phyloP scores from a whole-genome alignment of 176 grass and related monocot genomes.

The Leersia perrieri region DNA sequence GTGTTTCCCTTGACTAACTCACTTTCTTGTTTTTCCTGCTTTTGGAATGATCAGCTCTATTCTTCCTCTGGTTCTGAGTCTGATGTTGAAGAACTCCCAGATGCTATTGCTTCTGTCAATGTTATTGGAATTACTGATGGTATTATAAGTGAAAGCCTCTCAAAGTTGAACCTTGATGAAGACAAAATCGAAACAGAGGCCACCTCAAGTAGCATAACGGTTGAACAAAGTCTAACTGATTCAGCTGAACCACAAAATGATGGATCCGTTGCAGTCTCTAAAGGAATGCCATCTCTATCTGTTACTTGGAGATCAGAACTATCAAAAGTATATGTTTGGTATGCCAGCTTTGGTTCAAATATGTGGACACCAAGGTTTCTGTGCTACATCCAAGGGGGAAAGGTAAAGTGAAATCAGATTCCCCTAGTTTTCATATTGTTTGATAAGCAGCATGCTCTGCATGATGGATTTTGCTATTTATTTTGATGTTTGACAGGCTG shows the following conservation, averaged over 20 bases:
- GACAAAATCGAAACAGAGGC: constrained; percentile 15
- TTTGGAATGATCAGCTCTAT: constrained; percentile 50
- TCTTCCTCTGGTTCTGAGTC: constrained; percentile 60
- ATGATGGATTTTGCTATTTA: constrained; percentile 17
- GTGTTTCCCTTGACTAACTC: constrained; percentile 21
- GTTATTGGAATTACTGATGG: constrained; percentile 37
- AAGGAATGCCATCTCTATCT: constrained; percentile 37
- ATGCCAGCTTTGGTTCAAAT: constrained; percentile 95
- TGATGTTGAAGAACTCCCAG: constrained; percentile 41
- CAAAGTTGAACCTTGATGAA: constrained; percentile 70
- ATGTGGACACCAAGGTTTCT: constrained; percentile 86
- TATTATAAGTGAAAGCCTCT: constrained; percentile 44
- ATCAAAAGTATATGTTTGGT: constrained; percentile 84
- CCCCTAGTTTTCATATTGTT: not conserved
- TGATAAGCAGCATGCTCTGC: constrained; percentile 23
- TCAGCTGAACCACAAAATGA: constrained; percentile 33
- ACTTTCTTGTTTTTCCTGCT: not conserved
- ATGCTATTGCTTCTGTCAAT: constrained; percentile 27
- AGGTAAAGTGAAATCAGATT: constrained; percentile 54
- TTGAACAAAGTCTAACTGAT: constrained; percentile 7
- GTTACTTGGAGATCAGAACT: constrained; percentile 66
- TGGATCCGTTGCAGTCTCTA: constrained; percentile 27
- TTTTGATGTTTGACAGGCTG: constrained; percentile 47
- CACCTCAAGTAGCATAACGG: constrained; percentile 33
- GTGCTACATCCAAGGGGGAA: constrained; percentile 86